Conservation (phyloP, 306 rosid species). For the Gynostemma pentaphyllum region DNA sequence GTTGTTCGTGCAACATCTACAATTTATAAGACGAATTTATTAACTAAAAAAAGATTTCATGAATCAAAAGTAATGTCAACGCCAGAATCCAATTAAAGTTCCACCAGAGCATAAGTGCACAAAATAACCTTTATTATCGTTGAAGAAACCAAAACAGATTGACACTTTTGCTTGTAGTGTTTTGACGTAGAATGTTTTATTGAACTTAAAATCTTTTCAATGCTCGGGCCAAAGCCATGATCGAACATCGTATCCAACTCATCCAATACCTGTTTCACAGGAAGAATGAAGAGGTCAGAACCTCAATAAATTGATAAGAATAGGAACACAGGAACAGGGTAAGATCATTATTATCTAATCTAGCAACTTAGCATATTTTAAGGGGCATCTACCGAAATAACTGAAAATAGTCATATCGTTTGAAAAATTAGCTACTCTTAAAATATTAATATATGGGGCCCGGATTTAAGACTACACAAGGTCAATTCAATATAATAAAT, state of each 20-base stretch:
- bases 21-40: neutral
- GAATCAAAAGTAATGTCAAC: no score
- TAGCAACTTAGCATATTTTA: neutral
- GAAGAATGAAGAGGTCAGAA: neutral
- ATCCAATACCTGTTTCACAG: slow-evolving; percentile 1
- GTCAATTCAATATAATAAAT: neutral
- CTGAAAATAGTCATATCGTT: neutral
- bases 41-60: neutral
- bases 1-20: slow-evolving; percentile 8
- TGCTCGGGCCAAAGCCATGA: neutral
- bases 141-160: slow-evolving; percentile 27
- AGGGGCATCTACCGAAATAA: neutral
- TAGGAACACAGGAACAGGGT: neutral
- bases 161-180: neutral
- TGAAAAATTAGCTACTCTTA: neutral
- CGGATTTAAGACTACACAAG: neutral
- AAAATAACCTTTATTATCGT: slow-evolving; percentile 71
- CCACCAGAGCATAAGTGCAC: no score
- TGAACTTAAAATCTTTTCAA: neutral
- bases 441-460: no score
- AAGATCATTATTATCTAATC: neutral
- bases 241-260: slow-evolving; percentile 4
- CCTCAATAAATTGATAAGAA: neutral
- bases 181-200: neutral
- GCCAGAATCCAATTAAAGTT: no score